These are phyloP conservation scores for Nyctanthes arbortristis DNA, from an alignment of 257 asterid species.

Conservation along the genomic window DNA sequence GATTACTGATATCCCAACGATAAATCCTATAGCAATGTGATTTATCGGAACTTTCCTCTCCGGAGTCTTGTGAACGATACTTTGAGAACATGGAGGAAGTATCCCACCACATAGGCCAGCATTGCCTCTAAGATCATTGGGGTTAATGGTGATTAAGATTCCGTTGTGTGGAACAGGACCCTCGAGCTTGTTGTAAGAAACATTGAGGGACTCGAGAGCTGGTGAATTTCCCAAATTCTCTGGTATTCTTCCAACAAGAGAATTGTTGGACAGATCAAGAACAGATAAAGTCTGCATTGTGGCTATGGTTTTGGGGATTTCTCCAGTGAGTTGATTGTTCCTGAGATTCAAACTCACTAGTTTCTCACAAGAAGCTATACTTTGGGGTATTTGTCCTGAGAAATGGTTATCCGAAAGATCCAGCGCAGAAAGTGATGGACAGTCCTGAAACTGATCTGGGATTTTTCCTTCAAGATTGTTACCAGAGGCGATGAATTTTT, in stretches of 20 bases:
- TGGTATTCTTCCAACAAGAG: constrained; percentile 66
- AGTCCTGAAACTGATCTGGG: constrained; percentile 64
- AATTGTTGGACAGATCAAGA: constrained; percentile 68
- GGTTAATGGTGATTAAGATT: constrained; percentile 56
- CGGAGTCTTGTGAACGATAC: constrained; percentile 18
- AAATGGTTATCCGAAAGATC: constrained; percentile 66
- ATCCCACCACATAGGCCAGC: constrained; percentile 72
- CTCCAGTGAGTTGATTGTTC: constrained; percentile 56
- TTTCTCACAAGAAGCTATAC: constrained; percentile 65
- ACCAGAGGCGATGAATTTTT: constrained; percentile 53
- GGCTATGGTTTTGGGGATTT: constrained; percentile 62
- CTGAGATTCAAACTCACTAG: constrained; percentile 57
- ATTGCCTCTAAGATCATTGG: constrained; percentile 63
- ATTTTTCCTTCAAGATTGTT: constrained; percentile 60
- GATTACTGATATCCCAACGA: constrained; percentile 47
- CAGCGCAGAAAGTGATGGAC: constrained; percentile 57
- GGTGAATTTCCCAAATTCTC: constrained; percentile 63
- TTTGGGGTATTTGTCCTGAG: constrained; percentile 62
- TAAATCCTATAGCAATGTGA: constrained; percentile 46
- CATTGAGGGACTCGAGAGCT: constrained; percentile 66
- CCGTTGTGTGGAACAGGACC: constrained; percentile 77
- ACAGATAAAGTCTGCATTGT: constrained; percentile 58
- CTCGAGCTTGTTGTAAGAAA: constrained; percentile 63
- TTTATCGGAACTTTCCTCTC: constrained; percentile 37
- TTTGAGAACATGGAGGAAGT: constrained; percentile 59